phyloP scores from a whole-genome alignment of 805 yeast species.

The Suhomyces prunicola region DNA sequence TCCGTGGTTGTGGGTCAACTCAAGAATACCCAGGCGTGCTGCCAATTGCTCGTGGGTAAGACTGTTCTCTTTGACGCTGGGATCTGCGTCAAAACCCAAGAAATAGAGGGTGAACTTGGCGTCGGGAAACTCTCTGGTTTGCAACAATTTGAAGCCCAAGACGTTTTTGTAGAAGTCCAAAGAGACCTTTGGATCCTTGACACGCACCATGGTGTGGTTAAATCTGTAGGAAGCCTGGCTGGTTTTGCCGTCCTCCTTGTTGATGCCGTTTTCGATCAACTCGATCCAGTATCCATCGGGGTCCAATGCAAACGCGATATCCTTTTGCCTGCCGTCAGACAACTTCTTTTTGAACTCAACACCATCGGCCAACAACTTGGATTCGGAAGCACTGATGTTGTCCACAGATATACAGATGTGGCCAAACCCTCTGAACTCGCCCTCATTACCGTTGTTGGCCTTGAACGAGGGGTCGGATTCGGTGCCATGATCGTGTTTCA shows the following conservation, averaged over 20 bases:
- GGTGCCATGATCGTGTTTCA: conserved; percentile 77
- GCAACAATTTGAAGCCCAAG: conserved; percentile 75
- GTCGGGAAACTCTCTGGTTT: conserved; percentile 51
- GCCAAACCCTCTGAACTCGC: conserved; percentile 88
- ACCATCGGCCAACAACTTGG: conserved; percentile 52
- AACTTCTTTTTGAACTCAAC: conserved; percentile 80
- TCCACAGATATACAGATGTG: conserved; percentile 89
- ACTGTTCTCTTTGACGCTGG: conserved; percentile 41
- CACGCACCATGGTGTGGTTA: conserved; percentile 91
- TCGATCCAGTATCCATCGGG: conserved; percentile 98
- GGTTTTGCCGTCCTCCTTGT: conserved; percentile 40
- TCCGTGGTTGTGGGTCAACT: conserved; percentile 94
- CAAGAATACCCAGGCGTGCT: conserved; percentile 67
- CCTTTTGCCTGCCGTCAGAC: conserved; percentile 85
- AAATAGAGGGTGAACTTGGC: conserved; percentile 88
- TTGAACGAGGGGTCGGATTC: conserved; percentile 55
- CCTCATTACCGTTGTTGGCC: conserved; percentile 78
- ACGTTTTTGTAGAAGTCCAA: conserved; percentile 74
- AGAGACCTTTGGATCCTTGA: conserved; percentile 76
- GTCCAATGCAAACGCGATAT: conserved; percentile 92
- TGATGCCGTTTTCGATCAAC: conserved; percentile 57
- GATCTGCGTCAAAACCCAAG: conserved; percentile 63
- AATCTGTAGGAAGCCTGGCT: conserved; percentile 47
- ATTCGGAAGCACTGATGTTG: conserved; percentile 64
- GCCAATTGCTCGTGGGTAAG: conserved; percentile 33